Evolutionary conservation across 2,329 filamentous ascomycete genomes (phyloP), one percentile per base, ranked within the genome.

Genomic region (Microascus cirrosus): DNA sequence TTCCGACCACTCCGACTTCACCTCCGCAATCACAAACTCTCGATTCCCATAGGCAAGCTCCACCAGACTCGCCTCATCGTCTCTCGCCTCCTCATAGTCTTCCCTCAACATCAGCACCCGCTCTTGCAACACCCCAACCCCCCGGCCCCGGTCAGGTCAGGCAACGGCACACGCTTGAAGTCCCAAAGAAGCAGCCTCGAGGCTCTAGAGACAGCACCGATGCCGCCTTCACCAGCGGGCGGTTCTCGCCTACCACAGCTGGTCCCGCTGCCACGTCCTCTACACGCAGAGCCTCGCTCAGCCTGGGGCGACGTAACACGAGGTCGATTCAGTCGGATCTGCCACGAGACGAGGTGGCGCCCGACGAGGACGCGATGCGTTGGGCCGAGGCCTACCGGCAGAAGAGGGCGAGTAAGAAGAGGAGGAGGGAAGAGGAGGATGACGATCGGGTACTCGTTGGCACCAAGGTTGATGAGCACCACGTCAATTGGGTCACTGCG

Each of bases 391-490:
- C 89, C 42, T 92, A 96, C 66, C 86, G 90, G 65, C 90, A 95
- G 68, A 96, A 95, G 74, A 80, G 93, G 62, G 92, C 92, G 8
- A 95, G 87, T 70, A 94, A 92, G 76, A 82, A 89, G 69, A 88
- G 84, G 71, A 81, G 86, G 64, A 87, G 85, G 67, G 92, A 96
- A 62, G 87, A 86, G 61, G 87, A 96, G 64, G 91, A 96, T 63
- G 94, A 97, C 61, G 93, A 97, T 66, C 84, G 92, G 61, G 93
- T 99, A 11, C 81, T 97, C 35, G 92, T 99, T 20, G 94, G 94
- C 60, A 99, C 90, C 59, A 97, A 96, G 74, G 94, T 99, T 56
- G 94, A 99, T 69, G 92, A 97, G 75, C 89, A 90, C 66, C 94
- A 99, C 71, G 89, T 90, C 64, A 97, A 97, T 71, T 99, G 89